phyloP scores from a whole-genome alignment of 2,329 filamentous ascomycete species.

The Stachybotrys chlorohalonatus region DNA sequence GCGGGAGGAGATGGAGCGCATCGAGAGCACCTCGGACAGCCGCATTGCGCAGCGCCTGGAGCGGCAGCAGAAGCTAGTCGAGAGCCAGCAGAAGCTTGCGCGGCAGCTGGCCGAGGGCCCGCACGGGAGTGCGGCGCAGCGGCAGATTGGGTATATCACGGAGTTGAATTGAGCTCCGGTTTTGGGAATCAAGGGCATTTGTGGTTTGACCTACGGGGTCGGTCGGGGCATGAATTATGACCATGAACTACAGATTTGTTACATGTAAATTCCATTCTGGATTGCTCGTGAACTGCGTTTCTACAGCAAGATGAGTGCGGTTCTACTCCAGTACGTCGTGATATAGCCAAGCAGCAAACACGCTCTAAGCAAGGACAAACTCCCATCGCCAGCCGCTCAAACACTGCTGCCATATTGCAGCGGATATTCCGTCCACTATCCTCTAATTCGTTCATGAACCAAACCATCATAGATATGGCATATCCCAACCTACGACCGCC shows the following conservation, averaged over 20 bases:
- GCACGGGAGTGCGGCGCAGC: constrained; percentile 13
- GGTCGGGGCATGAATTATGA: no score
- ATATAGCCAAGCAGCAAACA: background rate
- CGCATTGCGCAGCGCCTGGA: constrained; percentile 35
- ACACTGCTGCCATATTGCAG: background rate
- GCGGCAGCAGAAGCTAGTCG: constrained; percentile 44
- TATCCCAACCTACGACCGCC: constrained; percentile 6
- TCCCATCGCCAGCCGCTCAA: background rate
- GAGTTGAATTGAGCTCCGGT: constrained; percentile 32
- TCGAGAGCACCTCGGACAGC: constrained; percentile 37
- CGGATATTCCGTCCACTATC: background rate
- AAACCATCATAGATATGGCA: background rate
- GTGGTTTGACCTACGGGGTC: background rate
- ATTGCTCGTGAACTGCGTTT: background rate
- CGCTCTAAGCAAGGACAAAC: background rate
- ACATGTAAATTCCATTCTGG: no score
- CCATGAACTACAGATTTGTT: no score
- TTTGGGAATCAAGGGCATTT: background rate
- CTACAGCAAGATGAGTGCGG: background rate
- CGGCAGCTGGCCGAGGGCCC: constrained; percentile 33
- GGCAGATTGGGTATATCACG: constrained; percentile 48
- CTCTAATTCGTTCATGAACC: background rate
- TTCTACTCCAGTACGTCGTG: background rate
- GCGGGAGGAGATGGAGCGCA: constrained; percentile 38
- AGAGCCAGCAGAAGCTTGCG: constrained; percentile 31